Base-by-base conservation (phyloP, 2,329 filamentous ascomycete genomes). In the Exophiala aquamarina region DNA sequence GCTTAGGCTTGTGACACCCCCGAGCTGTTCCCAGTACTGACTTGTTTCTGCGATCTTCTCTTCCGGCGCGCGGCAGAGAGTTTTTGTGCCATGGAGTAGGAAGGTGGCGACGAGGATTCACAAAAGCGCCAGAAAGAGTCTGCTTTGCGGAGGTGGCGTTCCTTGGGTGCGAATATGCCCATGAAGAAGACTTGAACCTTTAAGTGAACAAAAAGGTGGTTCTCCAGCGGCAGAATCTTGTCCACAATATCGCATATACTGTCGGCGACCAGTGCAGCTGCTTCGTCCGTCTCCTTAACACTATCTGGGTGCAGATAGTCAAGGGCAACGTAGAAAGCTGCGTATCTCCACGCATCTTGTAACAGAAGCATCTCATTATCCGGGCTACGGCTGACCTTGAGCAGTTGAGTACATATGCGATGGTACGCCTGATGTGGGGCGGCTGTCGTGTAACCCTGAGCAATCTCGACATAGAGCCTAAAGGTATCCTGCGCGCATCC, bases 401-500 rank as follows among this genome's bases (percentile, higher is more conserved):
- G 37, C 37, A 40, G 37, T 23, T 40, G 37, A 19, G 11, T 23
- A n/a, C n/a, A 11, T 9, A n/a, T 23, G 19, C 11, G n/a, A 19
- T 40, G 37, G 19, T 40, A 40, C 10, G 37, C 19, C 19, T 40
- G 11, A 40, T 40, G 37, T 10, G 37, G 19, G 11, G 19, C 11
- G 10, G 11, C 37, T 19, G 37, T 15, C 37, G 23, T 40, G 37
- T 40, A 19, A 9, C 37, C 37, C 19, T 43, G 36, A 14, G 39
- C 41, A 8, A 44, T 18, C 31, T 33, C 19, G 34, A 44, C 31
- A 21, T 44, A 44, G 29, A 44, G 26, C 11, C 14, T 13, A 20
- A 44, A 44, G 5, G 41, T 44, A 14, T 44, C 41, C 18, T 20
- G 13, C 17, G 31, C 14, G 32, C 41, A 44, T 14, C 41, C 41